Base-by-base conservation (phyloP, 352 stramenopile species). In the Globisporangium yorkense region DNA sequence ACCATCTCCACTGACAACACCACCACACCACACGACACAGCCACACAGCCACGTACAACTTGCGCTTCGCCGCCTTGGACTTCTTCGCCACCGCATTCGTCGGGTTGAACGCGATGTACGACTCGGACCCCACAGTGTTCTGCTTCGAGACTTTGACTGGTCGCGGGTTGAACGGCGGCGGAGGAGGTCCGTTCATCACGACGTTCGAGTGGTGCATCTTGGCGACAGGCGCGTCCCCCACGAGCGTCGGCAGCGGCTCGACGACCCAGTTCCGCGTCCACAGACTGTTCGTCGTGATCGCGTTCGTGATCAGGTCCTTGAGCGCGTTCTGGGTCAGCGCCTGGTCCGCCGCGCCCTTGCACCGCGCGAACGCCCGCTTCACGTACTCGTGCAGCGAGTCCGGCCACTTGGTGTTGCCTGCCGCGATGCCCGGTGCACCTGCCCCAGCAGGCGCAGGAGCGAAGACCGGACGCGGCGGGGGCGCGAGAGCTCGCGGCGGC, bases 181-280 rank as follows among this genome's bases (percentile, higher is more conserved):
- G 56, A 43, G 62, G 60, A 44, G 62, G 29, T 0, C 16, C 21
- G 53, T 54, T 18, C 15, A 45, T n/a, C 33, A 43, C 15, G 45
- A 63, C 43, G 24, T 54, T 53, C 12, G 51, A 59, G 50, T 40
- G 51, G 18, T 50, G 65, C 59, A 65, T 69, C 57, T 50, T 63
- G 29, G 67, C 59, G 5, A 41, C 51, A 4, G 61, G 52, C 2
- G 52, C 68, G 59, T 91, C 79, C 7, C 75, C 74, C 13, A 89
- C 74, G 20, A 93, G 68, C 39, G 78, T 75, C 18, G 85, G 87
- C 56, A 96, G 58, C 2, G 83, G 77, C 65, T 94, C 82, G 12
- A 66, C 76, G 21, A 65, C 53, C 87, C 87, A 96, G 68, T 94
- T 93, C 58, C 80, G 87, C 15, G 84, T 92, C 84, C 84, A 94